phyloP scores from a whole-genome alignment of 106 monocot genomes.

The Narthecium ossifragum region DNA sequence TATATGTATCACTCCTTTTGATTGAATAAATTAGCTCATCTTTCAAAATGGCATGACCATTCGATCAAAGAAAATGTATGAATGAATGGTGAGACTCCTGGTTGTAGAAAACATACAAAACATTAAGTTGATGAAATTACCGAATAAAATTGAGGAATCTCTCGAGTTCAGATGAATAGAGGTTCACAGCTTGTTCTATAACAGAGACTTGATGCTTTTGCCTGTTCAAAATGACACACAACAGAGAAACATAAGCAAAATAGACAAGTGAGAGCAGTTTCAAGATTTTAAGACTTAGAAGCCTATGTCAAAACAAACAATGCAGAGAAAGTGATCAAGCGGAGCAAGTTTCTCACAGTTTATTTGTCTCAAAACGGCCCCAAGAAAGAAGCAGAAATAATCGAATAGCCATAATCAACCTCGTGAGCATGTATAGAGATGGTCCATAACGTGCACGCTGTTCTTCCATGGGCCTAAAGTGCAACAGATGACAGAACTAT shows the following conservation, averaged over 20 bases:
- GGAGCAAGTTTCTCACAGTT: conserved; percentile 47
- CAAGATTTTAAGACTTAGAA: neutral
- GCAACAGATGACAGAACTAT: conserved; percentile 4
- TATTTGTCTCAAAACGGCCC: conserved; percentile 44
- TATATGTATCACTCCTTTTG: no score
- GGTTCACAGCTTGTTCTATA: conserved; percentile 55
- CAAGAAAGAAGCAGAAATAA: conserved; percentile 64
- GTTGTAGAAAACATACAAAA: neutral
- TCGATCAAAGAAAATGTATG: no score
- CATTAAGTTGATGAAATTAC: conserved; percentile 21
- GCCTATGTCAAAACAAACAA: neutral
- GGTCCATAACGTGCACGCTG: conserved; percentile 95
- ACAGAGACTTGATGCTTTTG: conserved; percentile 43
- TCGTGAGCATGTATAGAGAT: conserved; percentile 72
- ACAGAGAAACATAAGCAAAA: neutral
- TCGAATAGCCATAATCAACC: conserved; percentile 56
- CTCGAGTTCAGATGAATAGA: conserved; percentile 75
- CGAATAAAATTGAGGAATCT: conserved; percentile 77
- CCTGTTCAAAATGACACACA: conserved; percentile 32
- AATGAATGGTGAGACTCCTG: no score
- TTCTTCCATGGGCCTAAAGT: conserved; percentile 95
- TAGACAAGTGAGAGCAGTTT: neutral
- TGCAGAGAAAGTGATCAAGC: neutral
- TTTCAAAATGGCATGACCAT: no score
- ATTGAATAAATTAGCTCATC: no score